Base-by-base conservation (phyloP, 164 flowering plant genomes). In the Vitis amurensis region DNA sequence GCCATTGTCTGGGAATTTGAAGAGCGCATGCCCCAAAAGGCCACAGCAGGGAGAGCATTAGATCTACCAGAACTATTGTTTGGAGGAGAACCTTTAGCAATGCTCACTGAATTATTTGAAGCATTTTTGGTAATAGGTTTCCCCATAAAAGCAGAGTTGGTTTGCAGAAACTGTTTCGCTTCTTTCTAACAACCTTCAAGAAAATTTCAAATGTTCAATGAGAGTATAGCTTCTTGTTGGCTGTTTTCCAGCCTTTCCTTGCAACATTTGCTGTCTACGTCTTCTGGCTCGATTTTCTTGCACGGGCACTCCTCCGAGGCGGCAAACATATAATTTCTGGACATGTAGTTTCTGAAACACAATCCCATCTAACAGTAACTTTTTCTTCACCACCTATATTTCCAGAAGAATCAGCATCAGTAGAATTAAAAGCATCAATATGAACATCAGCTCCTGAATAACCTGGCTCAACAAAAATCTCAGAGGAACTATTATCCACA, bases 11-110 rank as follows among this genome's bases (percentile, higher is more conserved):
- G 82, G 68, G 76, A 71, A 78, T 72, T 85, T 59, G 86, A 77
- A 19, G 71, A 81, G 68, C 93, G 90, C 70, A 71, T 84, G 55
- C 91, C 99, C 99, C 98, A 96, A 58, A 91, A 82, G 15, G 98
- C 92, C 66, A 90, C 94, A 37, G 95, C 85, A 50, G 98, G 99
- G 68, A 93, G 94, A 65, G 79, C 87, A 56, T 80, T 68, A 70
- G 97, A 86, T 82, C 83, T 84, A 62, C 86, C 89, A 64, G 84
- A 77, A 71, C 87, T 85, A 68, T 87, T 84, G 81, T 86, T 84
- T 23, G 97, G 93, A 29, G 97, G 92, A 69, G 94, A 90, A 69
- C 68, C 75, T 83, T 70, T 89, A 23, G 66, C 53, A 63, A 74
- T 77, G 66, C 37, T 75, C 47, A 76, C 67, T 66, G 86, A 59